phyloP scores from a whole-genome alignment of 1,139 yeast species.

The Cylindricascospora bacillispora region DNA sequence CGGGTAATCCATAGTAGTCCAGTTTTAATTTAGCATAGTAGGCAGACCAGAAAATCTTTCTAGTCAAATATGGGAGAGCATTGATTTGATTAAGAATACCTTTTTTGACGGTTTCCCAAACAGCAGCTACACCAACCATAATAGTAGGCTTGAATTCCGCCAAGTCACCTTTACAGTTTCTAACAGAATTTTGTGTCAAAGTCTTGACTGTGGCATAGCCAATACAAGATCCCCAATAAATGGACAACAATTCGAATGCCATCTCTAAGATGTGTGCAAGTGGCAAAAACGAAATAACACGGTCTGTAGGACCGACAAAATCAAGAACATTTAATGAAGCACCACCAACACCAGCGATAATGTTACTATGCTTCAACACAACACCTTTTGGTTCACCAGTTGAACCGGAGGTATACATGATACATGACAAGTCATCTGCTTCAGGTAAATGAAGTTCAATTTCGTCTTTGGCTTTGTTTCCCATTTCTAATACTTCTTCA shows the following conservation, averaged over 20 bases:
- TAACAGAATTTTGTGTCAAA: constrained; percentile 67
- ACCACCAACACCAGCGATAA: constrained; percentile 80
- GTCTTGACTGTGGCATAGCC: constrained; percentile 95
- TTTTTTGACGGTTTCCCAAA: constrained; percentile 92
- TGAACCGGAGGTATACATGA: constrained; percentile 98
- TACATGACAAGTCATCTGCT: constrained; percentile 69
- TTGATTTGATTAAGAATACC: constrained; percentile 72
- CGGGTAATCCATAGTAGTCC: constrained; percentile 57
- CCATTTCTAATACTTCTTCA: constrained; percentile 55
- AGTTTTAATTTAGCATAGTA: constrained; percentile 57
- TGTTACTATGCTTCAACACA: constrained; percentile 62
- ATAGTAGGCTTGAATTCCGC: constrained; percentile 78
- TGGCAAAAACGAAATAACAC: constrained; percentile 80
- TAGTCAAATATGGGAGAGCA: constrained; percentile 52
- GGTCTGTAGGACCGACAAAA: constrained; percentile 42
- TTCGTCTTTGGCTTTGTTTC: constrained; percentile 35
- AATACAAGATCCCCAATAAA: constrained; percentile 82
- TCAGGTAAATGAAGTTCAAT: constrained; percentile 36
- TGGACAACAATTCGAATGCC: constrained; percentile 63
- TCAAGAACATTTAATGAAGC: constrained; percentile 49
- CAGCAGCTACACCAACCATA: constrained; percentile 99
- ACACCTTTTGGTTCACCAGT: constrained; percentile 99
- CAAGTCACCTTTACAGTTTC: constrained; percentile 82
- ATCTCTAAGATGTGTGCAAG: constrained; percentile 93
- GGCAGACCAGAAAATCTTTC: constrained; percentile 83